Conservation (phyloP, 768 basidiomycete species). For the Chalciporus sphaerocephalus region DNA sequence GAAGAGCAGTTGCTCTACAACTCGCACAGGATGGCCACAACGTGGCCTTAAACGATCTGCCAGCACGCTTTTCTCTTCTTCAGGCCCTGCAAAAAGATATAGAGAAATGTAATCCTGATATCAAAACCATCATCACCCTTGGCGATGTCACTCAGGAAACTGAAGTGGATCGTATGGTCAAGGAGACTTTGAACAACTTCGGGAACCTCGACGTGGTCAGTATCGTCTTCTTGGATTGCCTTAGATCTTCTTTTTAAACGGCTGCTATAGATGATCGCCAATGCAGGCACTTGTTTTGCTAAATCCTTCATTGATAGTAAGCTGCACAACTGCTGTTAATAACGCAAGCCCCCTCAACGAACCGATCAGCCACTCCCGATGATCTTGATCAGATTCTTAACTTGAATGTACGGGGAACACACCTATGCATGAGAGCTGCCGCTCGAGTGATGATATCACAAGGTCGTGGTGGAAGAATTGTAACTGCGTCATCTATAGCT, state of each 20-base stretch:
- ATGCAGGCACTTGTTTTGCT: constrained; percentile 2
- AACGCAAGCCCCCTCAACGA: not conserved
- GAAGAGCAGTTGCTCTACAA: not conserved
- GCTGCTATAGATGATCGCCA: not conserved
- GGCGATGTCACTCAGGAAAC: constrained; percentile 1
- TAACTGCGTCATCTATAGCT: constrained; percentile 19
- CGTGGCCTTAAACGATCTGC: constrained; percentile 2
- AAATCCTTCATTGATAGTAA: constrained; percentile 1
- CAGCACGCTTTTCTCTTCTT: not conserved
- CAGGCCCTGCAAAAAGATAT: not conserved
- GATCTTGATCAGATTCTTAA: constrained; percentile 31
- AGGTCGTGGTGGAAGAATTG: constrained; percentile 41
- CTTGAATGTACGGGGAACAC: constrained; percentile 36
- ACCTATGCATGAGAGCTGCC: constrained; percentile 41
- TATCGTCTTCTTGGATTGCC: not conserved
- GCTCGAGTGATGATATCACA: constrained; percentile 42
- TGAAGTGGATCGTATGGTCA: constrained; percentile 2
- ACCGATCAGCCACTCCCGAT: not conserved
- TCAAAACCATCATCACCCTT: not conserved
- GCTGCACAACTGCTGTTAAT: not conserved
- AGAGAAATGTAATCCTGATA: not conserved
- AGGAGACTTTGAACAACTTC: not conserved
- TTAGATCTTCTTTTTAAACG: not conserved
- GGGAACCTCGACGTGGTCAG: constrained; percentile 3
- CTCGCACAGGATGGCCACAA: not conserved